phyloP scores from a whole-genome alignment of 2,329 filamentous ascomycete species.

The Pochonia chlamydosporia region DNA sequence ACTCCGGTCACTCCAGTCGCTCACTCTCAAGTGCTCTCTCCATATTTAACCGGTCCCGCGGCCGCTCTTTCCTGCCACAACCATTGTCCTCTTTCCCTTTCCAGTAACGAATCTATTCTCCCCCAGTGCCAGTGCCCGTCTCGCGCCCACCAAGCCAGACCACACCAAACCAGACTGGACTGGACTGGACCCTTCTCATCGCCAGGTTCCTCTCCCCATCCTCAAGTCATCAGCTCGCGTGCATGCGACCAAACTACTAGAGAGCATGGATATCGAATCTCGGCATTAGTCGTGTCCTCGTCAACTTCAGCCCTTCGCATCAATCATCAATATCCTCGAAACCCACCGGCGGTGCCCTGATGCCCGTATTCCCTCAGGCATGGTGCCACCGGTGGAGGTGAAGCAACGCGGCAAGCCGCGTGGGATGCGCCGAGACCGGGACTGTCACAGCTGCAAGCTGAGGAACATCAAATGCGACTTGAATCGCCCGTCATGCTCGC shows the following conservation, averaged over 20 bases:
- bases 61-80: not conserved
- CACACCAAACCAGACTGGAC: too few species aligned
- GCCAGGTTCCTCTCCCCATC: not conserved
- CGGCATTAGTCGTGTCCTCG: not conserved
- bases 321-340: not conserved
- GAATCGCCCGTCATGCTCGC: slow-evolving; percentile 20
- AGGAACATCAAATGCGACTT: slow-evolving; percentile 21
- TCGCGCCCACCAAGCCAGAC: too few species aligned
- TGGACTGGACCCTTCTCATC: not conserved
- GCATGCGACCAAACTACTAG: not conserved
- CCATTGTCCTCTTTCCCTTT: slow-evolving; percentile 9
- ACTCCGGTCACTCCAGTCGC: not conserved
- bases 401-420: slow-evolving; percentile 18
- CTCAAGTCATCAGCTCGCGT: not conserved
- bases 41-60: not conserved
- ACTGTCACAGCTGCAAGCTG: slow-evolving; percentile 19
- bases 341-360: slow-evolving; percentile 2
- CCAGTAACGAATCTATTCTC: slow-evolving; percentile 3
- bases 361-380: not conserved
- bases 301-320: not conserved
- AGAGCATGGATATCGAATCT: not conserved
- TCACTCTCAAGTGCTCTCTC: too few species aligned
- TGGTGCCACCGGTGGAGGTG: slow-evolving; percentile 2
- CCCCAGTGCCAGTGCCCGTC: not conserved
- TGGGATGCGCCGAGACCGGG: slow-evolving; percentile 22